phyloP scores from a whole-genome alignment of 2,329 filamentous ascomycete genomes.

The Paecilomyces dactylethromorphus region DNA sequence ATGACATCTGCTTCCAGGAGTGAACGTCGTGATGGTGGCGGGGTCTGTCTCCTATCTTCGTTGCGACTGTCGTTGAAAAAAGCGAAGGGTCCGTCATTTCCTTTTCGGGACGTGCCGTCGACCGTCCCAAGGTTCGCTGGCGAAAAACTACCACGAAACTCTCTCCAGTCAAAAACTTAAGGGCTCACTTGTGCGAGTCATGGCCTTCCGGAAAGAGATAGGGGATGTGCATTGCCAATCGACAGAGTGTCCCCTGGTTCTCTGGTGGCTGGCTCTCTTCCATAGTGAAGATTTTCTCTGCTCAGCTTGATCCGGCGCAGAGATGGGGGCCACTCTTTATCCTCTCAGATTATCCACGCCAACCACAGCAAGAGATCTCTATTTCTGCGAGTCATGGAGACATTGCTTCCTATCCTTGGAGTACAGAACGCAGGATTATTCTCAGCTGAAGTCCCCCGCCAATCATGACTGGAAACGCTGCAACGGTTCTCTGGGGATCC shows the following conservation, averaged over 20 bases:
- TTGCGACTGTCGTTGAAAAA: background rate
- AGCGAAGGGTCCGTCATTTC: background rate
- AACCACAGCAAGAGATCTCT: background rate
- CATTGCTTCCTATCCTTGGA: background rate
- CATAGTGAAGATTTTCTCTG: no score
- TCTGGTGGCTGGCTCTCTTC: background rate
- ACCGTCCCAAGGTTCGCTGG: background rate
- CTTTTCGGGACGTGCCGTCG: background rate
- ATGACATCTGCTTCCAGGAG: background rate
- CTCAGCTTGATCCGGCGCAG: background rate
- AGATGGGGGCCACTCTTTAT: background rate
- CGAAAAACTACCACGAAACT: background rate
- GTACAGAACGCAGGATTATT: background rate
- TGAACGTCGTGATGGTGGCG: background rate
- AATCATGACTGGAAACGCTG: background rate
- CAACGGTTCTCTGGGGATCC: background rate
- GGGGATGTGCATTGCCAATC: background rate
- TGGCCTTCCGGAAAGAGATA: background rate
- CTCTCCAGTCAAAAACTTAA: background rate
- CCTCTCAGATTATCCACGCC: background rate
- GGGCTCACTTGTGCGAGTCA: background rate
- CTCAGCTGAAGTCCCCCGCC: background rate
- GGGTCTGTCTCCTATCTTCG: background rate
- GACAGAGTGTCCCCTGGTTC: background rate
- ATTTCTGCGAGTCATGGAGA: background rate